Evolutionary conservation across 306 rosid genomes (phyloP).

Genomic region (Inga laurina): DNA sequence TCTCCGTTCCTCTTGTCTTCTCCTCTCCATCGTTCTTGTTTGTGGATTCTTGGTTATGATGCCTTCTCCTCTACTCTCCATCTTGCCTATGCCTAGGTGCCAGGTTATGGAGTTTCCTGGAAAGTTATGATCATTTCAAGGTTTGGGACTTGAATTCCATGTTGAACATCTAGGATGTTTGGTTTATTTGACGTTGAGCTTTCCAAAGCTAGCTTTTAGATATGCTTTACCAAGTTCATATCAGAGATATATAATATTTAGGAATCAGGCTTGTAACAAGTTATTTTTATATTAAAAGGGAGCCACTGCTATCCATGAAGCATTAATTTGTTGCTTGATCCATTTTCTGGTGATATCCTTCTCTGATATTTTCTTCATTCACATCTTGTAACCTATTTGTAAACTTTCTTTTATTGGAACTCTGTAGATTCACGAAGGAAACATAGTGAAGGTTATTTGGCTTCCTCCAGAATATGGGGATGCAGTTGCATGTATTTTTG

Average conservation of each 20-base stretch:
- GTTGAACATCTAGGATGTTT: not conserved
- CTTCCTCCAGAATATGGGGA: slow-evolving; percentile 85
- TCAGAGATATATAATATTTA: not conserved
- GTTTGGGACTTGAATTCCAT: not conserved
- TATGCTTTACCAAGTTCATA: not conserved
- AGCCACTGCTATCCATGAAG: not conserved
- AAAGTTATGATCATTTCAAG: not conserved
- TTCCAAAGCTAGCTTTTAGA: not conserved
- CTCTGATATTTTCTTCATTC: slow-evolving; percentile 11
- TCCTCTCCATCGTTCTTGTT: not conserved
- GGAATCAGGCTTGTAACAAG: not conserved
- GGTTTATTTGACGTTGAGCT: not conserved
- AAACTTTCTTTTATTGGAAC: not conserved
- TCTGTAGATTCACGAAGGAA: slow-evolving; percentile 57
- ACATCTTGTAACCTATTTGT: not conserved
- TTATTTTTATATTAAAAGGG: not conserved
- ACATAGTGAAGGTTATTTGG: slow-evolving; percentile 73
- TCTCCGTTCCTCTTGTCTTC: not conserved
- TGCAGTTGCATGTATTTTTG: slow-evolving; percentile 73
- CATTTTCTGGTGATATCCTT: not conserved
- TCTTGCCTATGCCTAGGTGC: not conserved
- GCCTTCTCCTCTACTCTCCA: not conserved
- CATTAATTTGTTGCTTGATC: not conserved
- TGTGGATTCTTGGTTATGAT: not conserved
- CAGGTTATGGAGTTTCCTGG: not conserved